Conservation (phyloP, 345 rosid genomes). For the Populus ilicifolia region DNA sequence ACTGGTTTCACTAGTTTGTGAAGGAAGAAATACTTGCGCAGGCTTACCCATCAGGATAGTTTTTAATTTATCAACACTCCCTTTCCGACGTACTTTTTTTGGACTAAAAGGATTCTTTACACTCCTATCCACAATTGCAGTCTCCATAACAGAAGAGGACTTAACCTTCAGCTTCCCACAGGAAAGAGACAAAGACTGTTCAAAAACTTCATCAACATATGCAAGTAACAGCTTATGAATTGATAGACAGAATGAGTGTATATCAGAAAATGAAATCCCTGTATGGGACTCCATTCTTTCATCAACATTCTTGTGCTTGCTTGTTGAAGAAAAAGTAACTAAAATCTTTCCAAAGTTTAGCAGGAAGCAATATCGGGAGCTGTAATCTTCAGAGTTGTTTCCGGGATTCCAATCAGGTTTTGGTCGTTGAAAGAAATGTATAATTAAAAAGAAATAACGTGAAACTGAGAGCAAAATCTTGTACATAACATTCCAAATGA, state of each 20-base stretch:
- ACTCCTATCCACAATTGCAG: constrained; percentile 28
- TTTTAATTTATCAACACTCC: constrained; percentile 30
- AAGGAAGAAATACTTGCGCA: constrained; percentile 36
- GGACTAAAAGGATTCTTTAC: constrained; percentile 25
- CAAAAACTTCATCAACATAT: constrained; percentile 41
- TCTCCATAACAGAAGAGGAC: constrained; percentile 31
- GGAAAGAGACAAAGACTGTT: constrained; percentile 47
- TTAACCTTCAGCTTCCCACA: constrained; percentile 53
- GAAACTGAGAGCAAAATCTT: constrained; percentile 30
- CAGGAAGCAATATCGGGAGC: constrained; percentile 36
- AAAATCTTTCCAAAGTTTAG: constrained; percentile 52
- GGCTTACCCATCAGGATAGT: constrained; percentile 60
- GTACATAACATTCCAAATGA: constrained; percentile 39
- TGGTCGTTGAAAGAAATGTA: constrained; percentile 26
- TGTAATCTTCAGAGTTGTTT: constrained; percentile 28
- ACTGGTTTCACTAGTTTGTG: constrained; percentile 28
- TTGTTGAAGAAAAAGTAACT: constrained; percentile 38
- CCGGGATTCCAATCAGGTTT: constrained; percentile 27
- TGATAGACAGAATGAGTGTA: constrained; percentile 49
- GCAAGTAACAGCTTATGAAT: constrained; percentile 46
- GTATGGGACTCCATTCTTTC: constrained; percentile 33
- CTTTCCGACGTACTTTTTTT: constrained; percentile 33
- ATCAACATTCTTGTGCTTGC: constrained; percentile 25
- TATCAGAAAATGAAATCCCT: constrained; percentile 39
- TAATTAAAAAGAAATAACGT: constrained; percentile 26